phyloP scores from a whole-genome alignment of 1,284 basidiomycete species.

The Rugosomyces carneus region DNA sequence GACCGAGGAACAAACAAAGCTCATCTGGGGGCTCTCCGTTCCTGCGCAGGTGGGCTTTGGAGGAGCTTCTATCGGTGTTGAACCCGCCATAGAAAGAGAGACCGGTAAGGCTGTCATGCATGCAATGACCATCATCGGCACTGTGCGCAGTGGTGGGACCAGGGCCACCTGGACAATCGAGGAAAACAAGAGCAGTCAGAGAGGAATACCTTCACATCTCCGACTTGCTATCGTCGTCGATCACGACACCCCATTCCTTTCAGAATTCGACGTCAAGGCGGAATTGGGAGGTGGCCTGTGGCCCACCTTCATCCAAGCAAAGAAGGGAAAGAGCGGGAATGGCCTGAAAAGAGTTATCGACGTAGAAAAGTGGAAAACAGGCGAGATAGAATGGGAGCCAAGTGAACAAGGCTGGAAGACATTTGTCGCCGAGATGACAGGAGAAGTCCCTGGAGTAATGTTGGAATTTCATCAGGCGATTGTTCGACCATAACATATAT shows the following conservation, averaged over 20 bases:
- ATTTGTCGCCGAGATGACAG: conserved; percentile 15
- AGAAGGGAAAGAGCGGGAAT: conserved; percentile 13
- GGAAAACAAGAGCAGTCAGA: conserved; percentile 18
- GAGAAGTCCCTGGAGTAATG: conserved; percentile 16
- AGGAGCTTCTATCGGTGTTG: conserved; percentile 13
- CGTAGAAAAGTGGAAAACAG: conserved; percentile 18
- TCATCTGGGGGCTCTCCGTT: conserved; percentile 14
- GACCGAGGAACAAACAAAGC: conserved; percentile 19
- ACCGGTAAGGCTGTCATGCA: conserved; percentile 17
- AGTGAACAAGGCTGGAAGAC: conserved; percentile 18
- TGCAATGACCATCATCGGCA: conserved; percentile 19
- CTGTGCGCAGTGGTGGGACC: conserved; percentile 11
- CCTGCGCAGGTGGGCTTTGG: conserved; percentile 11
- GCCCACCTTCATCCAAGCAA: conserved; percentile 16
- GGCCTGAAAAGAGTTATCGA: conserved; percentile 15
- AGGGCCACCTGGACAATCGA: conserved; percentile 18
- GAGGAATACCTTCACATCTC: conserved; percentile 19
- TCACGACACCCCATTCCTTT: conserved; percentile 16
- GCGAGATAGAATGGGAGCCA: conserved; percentile 16
- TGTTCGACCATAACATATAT: conserved; percentile 12
- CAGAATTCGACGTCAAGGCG: conserved; percentile 18
- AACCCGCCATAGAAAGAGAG: conserved; percentile 15
- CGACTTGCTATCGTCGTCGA: conserved; percentile 18
- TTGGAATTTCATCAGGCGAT: conserved; percentile 15
- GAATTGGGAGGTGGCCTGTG: conserved; percentile 16